phyloP scores from a whole-genome alignment of 495 filamentous ascomycete species.

The Cudoniella acicularis region DNA sequence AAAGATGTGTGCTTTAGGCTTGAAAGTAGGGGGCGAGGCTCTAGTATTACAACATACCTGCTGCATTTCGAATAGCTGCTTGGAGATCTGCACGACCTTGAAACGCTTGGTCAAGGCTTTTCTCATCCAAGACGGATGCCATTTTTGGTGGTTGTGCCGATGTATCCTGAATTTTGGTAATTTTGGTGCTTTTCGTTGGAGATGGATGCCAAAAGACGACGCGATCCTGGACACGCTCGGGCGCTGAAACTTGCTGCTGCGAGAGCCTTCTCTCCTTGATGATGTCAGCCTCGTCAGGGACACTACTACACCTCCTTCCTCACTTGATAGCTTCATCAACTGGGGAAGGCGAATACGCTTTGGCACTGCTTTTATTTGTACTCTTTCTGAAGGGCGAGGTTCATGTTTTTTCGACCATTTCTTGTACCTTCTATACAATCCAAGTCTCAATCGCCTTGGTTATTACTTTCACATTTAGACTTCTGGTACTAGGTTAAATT shows the following conservation, averaged over 20 bases:
- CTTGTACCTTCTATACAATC: no score
- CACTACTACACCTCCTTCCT: background rate
- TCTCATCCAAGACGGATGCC: constrained; percentile 17
- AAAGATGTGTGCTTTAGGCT: no score
- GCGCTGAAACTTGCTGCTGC: constrained; percentile 8
- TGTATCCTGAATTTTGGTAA: background rate
- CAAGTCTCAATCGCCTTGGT: no score
- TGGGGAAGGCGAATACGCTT: no score
- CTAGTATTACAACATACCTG: constrained; percentile 11
- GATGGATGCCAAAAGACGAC: no score
- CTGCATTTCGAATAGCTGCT: constrained; percentile 21
- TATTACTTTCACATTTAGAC: no score
- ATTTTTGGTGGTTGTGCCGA: constrained; percentile 6
- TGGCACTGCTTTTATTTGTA: no score
- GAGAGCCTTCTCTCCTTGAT: constrained; percentile 4
- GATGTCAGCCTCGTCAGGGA: constrained; percentile 10
- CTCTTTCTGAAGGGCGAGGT: no score
- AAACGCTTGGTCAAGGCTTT: constrained; percentile 22
- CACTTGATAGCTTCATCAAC: background rate
- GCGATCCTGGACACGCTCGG: background rate
- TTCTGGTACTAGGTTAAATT: no score
- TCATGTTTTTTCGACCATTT: no score
- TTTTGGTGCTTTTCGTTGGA: no score
- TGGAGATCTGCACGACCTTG: constrained; percentile 24
- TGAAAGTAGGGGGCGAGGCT: background rate